Conservation (phyloP, 31 red algal species). For the Asparagopsis taxiformis region DNA sequence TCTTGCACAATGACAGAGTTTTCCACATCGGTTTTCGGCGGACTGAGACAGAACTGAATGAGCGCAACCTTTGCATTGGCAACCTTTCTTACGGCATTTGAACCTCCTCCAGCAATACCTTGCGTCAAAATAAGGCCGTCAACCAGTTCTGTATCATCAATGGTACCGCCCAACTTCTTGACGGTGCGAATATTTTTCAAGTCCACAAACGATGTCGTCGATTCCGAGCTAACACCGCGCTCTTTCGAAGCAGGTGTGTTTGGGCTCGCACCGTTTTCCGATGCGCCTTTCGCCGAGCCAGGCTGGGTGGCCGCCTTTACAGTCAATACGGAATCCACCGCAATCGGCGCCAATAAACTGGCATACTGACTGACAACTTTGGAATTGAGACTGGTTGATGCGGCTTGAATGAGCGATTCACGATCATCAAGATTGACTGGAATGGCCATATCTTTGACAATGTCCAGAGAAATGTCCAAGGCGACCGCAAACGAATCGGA, state of each 20-base stretch:
- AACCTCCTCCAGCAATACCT: constrained; percentile 49
- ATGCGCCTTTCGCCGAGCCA: not conserved
- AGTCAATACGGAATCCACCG: constrained; percentile 93
- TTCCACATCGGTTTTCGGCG: constrained; percentile 96
- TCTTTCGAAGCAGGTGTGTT: not conserved
- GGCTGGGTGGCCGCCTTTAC: constrained; percentile 25
- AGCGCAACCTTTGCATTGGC: constrained; percentile 86
- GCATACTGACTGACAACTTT: constrained; percentile 95
- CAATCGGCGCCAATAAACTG: constrained; percentile 87
- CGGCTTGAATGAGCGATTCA: constrained; percentile 77
- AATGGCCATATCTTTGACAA: constrained; percentile 77
- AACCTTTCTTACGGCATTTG: constrained; percentile 57
- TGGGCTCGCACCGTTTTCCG: not conserved
- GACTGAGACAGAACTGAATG: constrained; percentile 88
- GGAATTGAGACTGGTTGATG: constrained; percentile 87
- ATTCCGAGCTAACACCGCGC: constrained; percentile 3
- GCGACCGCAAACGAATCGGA: constrained; percentile 84
- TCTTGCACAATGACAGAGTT: constrained; percentile 95
- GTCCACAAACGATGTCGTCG: constrained; percentile 55
- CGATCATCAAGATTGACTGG: constrained; percentile 86
- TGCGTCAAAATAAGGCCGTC: constrained; percentile 86
- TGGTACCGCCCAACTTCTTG: constrained; percentile 91
- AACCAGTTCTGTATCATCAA: constrained; percentile 87
- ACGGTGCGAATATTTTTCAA: constrained; percentile 83
- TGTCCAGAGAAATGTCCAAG: constrained; percentile 48